Evolutionary conservation across 495 filamentous ascomycete genomes (phyloP), one percentile per base, ranked within the genome.

Genomic region (Lindgomyces ingoldianus): DNA sequence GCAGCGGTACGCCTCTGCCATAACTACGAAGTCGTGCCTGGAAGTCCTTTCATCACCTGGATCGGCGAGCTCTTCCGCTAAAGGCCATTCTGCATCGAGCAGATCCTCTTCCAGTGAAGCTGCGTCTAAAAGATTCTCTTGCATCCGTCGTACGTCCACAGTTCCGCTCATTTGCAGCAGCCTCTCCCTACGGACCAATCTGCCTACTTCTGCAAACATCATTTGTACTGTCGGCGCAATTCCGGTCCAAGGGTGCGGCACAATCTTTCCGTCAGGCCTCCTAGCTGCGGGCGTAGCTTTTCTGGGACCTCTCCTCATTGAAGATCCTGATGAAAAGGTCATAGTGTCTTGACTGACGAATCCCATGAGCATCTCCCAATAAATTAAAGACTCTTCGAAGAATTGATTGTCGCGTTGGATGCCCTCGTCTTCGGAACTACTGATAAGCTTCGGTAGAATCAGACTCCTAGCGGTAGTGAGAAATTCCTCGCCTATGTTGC

Each of bases 311-410:
- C 36, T 46, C 10, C 62, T 55, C 51, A 79, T 66, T 0, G 74
- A 68, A 0, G 79, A 67, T 41, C 79, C 77, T 4, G 48, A 29
- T 12, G 64, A 62, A 56, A 67, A 70, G 18, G 59, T 55, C 41
- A 59, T 33, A 0, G 68, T 27, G 10, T 71, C 61, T 51, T 84
- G 81, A 22, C 80, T 75, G 11, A 85, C 81, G 57, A 81, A 85
- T 0, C 81, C 82, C 3, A 83, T 79, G 24, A 84, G 76, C 83
- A 85, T 85, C 54, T 85, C 83, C 83, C 83, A 85, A 62, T 85
- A 85, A 14, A 85, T 73, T 1, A 85, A 73, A 39, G 81, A 79
- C 67, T 85, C 82, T 64, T 83, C 79, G 69, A 85, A 85, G 64
- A 85, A 85, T 21, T 79, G 79, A 47, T 80, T 78, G 81, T 84